Evolutionary conservation across 2,329 filamentous ascomycete species (phyloP).

Genomic region (Zelopaecilomyces penicillatus): DNA sequence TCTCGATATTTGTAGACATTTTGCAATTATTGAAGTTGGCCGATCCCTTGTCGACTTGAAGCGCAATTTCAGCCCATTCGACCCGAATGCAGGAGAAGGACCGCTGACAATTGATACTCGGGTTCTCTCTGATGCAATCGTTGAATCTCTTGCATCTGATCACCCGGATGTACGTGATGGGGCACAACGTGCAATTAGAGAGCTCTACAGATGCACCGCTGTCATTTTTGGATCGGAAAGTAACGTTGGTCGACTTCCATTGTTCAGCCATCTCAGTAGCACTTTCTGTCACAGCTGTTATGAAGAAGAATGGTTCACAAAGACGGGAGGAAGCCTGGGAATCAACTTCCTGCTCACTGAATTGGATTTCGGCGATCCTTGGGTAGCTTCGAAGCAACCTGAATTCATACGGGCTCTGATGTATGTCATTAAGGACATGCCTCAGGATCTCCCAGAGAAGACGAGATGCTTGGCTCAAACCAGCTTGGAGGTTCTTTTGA

Average conservation of each 20-base stretch:
- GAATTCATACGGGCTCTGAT: slow-evolving; percentile 88
- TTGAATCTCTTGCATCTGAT: slow-evolving; percentile 85
- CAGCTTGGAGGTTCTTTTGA: slow-evolving; percentile 71
- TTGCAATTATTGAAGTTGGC: slow-evolving; percentile 83
- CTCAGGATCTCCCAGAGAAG: slow-evolving; percentile 82
- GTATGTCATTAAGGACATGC: slow-evolving; percentile 98
- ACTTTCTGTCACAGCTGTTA: slow-evolving; percentile 93
- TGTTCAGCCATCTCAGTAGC: slow-evolving; percentile 76
- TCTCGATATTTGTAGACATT: slow-evolving; percentile 76
- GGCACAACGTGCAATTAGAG: slow-evolving; percentile 68
- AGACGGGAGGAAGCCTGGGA: slow-evolving; percentile 83
- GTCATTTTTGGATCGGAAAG: slow-evolving; percentile 70
- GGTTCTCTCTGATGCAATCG: slow-evolving; percentile 78
- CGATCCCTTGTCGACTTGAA: slow-evolving; percentile 74
- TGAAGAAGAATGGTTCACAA: slow-evolving; percentile 97
- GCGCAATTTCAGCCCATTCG: slow-evolving; percentile 68
- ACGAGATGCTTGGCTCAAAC: slow-evolving; percentile 76
- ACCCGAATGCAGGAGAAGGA: slow-evolving; percentile 79
- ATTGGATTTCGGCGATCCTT: slow-evolving; percentile 72
- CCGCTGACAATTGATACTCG: slow-evolving; percentile 80
- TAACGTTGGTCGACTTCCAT: slow-evolving; percentile 65
- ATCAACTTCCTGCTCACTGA: slow-evolving; percentile 83
- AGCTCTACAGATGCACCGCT: slow-evolving; percentile 66
- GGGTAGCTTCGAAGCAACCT: slow-evolving; percentile 73
- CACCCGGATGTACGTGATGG: slow-evolving; percentile 70